phyloP scores from a whole-genome alignment of 1,284 basidiomycete species.

The Cutaneotrichosporon sp. region DNA sequence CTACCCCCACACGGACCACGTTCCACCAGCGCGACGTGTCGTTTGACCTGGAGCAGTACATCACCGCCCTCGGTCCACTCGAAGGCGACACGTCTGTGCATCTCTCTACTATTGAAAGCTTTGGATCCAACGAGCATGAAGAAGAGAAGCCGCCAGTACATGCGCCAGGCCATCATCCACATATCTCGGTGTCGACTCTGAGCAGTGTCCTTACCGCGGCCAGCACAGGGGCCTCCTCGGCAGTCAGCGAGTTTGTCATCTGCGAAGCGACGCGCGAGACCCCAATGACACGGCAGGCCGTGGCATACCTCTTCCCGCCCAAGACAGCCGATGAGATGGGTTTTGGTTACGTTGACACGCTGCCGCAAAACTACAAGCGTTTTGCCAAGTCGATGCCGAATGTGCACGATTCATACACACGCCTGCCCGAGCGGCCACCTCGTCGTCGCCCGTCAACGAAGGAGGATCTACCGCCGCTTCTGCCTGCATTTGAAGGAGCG shows the following conservation, averaged over 20 bases:
- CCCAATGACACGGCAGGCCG: neutral
- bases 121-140: no score
- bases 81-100: neutral
- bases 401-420: conserved; percentile 4
- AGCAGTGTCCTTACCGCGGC: neutral
- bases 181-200: neutral
- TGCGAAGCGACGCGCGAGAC: conserved; percentile 1
- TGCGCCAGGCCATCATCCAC: neutral
- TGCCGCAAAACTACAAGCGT: neutral
- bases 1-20: neutral
- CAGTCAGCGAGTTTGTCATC: conserved; percentile 20
- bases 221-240: neutral
- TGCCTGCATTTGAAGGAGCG: neutral
- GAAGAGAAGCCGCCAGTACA: neutral
- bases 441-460: conserved; percentile 1
- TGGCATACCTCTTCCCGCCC: neutral
- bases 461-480: neutral
- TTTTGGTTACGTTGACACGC: neutral
- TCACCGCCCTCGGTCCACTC: conserved; percentile 19
- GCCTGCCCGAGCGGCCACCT: neutral
- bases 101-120: neutral
- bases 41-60: conserved; percentile 37
- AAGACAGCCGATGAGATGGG: neutral
- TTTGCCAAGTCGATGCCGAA: conserved; percentile 10
- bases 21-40: conserved; percentile 21